Percentiles rank a stretch among this genome's conserved stretches.
phyloP scores from a whole-genome alignment of 1,284 basidiomycete genomes.

The Malassezia psittaci region DNA sequence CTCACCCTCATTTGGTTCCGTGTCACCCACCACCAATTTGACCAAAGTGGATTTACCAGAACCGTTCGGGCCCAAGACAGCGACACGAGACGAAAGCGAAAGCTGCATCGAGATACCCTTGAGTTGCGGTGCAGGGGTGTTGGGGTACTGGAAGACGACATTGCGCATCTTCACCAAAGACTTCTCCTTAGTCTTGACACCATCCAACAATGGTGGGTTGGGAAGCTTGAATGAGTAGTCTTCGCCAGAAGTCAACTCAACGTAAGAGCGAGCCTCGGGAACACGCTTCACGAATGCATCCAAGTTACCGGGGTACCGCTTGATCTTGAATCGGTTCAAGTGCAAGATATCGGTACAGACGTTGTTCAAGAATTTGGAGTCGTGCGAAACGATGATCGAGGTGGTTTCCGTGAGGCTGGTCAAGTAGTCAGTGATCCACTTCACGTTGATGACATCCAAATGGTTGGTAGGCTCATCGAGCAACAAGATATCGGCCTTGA shows the following conservation, averaged over 20 bases:
- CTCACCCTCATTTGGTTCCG: slow-evolving; percentile 45
- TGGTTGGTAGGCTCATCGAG: slow-evolving; percentile 49
- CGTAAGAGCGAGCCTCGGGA: slow-evolving; percentile 45
- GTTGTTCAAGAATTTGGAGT: slow-evolving; percentile 47
- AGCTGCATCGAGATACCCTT: slow-evolving; percentile 46
- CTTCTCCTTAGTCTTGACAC: slow-evolving; percentile 49
- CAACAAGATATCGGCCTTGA: slow-evolving; percentile 48
- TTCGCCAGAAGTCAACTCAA: slow-evolving; percentile 46
- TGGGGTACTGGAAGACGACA: slow-evolving; percentile 47
- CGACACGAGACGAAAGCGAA: slow-evolving; percentile 48
- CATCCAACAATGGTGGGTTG: slow-evolving; percentile 47
- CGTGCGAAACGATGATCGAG: slow-evolving; percentile 48
- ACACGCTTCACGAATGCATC: slow-evolving; percentile 47
- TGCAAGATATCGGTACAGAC: slow-evolving; percentile 48
- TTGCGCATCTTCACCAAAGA: slow-evolving; percentile 48
- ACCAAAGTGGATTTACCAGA: slow-evolving; percentile 48
- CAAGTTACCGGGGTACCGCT: slow-evolving; percentile 47
- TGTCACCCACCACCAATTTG: slow-evolving; percentile 48
- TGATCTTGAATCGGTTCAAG: slow-evolving; percentile 49
- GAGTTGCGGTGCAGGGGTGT: slow-evolving; percentile 43
- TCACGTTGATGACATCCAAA: slow-evolving; percentile 48
- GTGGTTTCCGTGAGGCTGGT: slow-evolving; percentile 32
- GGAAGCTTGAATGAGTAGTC: slow-evolving; percentile 49
- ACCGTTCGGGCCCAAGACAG: slow-evolving; percentile 47
- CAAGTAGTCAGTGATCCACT: slow-evolving; percentile 48